A percentile compares a stretch with the other conserved stretches of the same genome.
These are phyloP conservation scores for Parietichytrium sp. DNA, from an alignment of 108 stramenopile genomes.

Conservation along the genomic window DNA sequence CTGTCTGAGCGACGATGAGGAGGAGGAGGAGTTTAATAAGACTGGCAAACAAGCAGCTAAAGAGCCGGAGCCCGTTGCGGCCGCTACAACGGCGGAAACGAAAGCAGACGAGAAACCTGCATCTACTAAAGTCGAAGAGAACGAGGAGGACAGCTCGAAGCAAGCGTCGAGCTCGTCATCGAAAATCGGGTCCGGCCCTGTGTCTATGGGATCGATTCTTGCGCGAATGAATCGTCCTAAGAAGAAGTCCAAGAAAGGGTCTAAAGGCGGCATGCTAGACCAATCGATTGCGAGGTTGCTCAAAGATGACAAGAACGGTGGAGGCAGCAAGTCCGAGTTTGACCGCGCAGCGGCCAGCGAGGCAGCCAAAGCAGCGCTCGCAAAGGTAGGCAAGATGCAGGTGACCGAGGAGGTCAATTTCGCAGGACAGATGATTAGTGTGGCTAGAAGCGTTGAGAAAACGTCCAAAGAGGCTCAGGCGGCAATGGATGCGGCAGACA, in stretches of 20 bases:
- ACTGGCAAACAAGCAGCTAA: background rate
- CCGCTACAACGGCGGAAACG: background rate
- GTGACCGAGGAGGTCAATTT: background rate
- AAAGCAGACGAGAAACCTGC: background rate
- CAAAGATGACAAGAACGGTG: too few species aligned
- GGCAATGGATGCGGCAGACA: background rate
- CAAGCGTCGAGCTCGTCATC: background rate
- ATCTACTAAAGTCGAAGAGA: background rate
- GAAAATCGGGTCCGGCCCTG: background rate
- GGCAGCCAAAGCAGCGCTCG: background rate
- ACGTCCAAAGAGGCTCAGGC: background rate
- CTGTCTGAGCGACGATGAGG: conserved; percentile 27
- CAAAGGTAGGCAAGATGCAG: conserved; percentile 22
- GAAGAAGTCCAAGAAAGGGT: background rate
- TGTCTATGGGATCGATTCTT: background rate
- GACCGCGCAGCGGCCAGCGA: conserved; percentile 16
- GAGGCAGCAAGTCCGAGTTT: too few species aligned
- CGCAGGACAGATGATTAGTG: conserved; percentile 15
- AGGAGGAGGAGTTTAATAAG: conserved; percentile 2
- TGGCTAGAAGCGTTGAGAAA: background rate
- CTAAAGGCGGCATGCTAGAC: background rate
- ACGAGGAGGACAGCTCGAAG: background rate
- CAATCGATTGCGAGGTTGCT: background rate
- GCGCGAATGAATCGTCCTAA: conserved; percentile 8
- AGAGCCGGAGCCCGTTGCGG: background rate